Base-by-base conservation (phyloP, 139 green algal genomes). In the Picochlorum sp. region DNA sequence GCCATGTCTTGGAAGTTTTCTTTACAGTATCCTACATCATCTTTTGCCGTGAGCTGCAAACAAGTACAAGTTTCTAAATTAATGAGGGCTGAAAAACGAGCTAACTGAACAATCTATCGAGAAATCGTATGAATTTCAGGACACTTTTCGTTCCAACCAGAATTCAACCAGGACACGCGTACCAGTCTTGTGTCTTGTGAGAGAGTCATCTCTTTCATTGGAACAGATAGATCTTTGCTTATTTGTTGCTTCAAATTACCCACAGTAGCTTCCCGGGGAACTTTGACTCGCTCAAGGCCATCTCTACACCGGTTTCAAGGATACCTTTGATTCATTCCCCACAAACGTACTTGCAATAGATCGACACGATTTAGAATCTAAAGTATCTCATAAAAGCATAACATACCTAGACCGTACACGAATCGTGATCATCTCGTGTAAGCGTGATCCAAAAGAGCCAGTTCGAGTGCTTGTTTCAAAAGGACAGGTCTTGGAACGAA, bases 201-300 rank as follows among this genome's bases (percentile, higher is more conserved):
- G 8, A 97, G 68, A 18, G 61, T 69, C 63, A 94, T 80, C 32
- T 89, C 71, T 5, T 79, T 66, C 5, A 75, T 16, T 3, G 81
- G 83, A 26, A 95, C 75, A 14, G 59, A 59, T 40, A 92, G 73
- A 56, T 82, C 71, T 9, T 65, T 37, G 31, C 73, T 49, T 40
- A 94, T 83, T 20, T 70, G 67, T 16, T 64, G 29, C 37, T 77
- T 72, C 7, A 95, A 67, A 7, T 62, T 61, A 0, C 33, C 53
- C 20, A 93, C 51, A 1, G 61, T 86, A 33, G 67, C 70, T 1
- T 5, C 37, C 47, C 86, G 74, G 10, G 63, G 25, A 22, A 89
- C 54, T 65, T 82, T 31, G 13, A 95, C 68, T 8, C 87, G 73
- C 64, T 95, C 87, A 47, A 95, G 59, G 13, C 87, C 87, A 71